These are phyloP conservation scores for Zychaea mexicana DNA, from an alignment of 371 early-diverging fungal species.

Conservation along the genomic window DNA sequence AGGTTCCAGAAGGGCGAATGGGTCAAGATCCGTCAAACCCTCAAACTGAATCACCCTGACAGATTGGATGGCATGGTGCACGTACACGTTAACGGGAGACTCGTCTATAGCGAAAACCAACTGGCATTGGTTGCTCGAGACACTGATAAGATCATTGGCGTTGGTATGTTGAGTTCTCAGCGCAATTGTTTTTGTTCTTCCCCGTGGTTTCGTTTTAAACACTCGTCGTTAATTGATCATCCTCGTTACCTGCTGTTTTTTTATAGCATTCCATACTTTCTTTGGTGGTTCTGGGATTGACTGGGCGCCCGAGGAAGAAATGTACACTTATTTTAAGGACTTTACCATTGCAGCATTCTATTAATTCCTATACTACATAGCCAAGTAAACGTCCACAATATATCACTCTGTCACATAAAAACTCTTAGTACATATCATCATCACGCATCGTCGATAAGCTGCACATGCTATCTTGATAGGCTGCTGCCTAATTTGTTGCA, in stretches of 20 bases:
- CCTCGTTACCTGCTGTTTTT: not conserved
- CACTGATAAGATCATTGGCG: slow-evolving; percentile 14
- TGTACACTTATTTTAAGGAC: slow-evolving; percentile 58
- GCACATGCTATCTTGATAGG: too few relatives aligned
- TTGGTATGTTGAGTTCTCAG: slow-evolving; percentile 13
- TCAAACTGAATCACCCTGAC: slow-evolving; percentile 58
- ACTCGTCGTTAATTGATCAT: too few relatives aligned
- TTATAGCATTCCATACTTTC: slow-evolving; percentile 44
- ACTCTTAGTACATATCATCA: too few relatives aligned
- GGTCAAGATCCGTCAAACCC: slow-evolving; percentile 56
- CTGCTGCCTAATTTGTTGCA: too few relatives aligned
- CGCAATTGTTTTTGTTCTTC: too few relatives aligned
- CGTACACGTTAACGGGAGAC: slow-evolving; percentile 42
- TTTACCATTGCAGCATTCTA: slow-evolving; percentile 25
- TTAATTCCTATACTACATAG: not conserved
- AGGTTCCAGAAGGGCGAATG: slow-evolving; percentile 55
- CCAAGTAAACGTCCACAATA: too few relatives aligned
- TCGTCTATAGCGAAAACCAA: slow-evolving; percentile 22
- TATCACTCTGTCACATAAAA: too few relatives aligned
- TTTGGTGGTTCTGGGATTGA: slow-evolving; percentile 54
- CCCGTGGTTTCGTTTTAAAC: too few relatives aligned
- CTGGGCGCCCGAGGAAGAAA: slow-evolving; percentile 52
- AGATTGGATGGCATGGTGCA: slow-evolving; percentile 46
- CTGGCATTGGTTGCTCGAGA: slow-evolving; percentile 27
- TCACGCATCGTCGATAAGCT: too few relatives aligned